These are phyloP conservation scores for Mortierella sp. DNA, from an alignment of 371 early-diverging fungal genomes.

Conservation along the genomic window DNA sequence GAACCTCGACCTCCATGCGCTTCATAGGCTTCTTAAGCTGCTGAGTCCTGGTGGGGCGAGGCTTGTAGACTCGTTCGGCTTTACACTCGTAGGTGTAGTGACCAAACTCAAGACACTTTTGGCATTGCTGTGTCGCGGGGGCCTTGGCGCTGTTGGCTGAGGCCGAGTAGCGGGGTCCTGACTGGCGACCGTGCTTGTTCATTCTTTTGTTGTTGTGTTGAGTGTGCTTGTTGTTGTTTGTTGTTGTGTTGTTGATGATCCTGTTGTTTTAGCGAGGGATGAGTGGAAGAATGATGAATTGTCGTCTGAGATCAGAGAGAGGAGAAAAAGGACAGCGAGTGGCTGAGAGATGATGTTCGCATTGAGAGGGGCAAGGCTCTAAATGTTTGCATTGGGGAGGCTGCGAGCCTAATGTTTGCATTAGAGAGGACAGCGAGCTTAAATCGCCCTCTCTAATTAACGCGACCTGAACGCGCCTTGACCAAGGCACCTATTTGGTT, in stretches of 20 bases:
- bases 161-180: conserved; percentile 39
- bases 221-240: conserved; percentile 1
- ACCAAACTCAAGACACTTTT: conserved; percentile 72
- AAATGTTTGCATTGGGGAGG: neutral
- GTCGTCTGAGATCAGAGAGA: neutral
- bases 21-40: conserved; percentile 73
- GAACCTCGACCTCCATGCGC: conserved; percentile 63
- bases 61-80: conserved; percentile 64
- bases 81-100: conserved; percentile 76
- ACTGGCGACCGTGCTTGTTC: conserved; percentile 27
- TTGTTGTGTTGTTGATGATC: neutral
- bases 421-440: too few relatives aligned
- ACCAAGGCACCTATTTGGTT: neutral
- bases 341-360: neutral
- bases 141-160: conserved; percentile 57
- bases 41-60: conserved; percentile 75
- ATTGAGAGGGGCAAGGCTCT: neutral
- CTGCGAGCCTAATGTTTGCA: neutral
- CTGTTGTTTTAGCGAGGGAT: neutral
- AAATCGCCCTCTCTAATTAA: neutral
- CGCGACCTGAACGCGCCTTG: neutral
- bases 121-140: conserved; percentile 70
- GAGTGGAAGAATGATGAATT: neutral
- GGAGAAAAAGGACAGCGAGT: neutral
- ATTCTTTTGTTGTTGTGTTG: conserved; percentile 16